These are phyloP conservation scores for Monosporozyma siamensis DNA, from an alignment of 805 yeast species.

Conservation along the genomic window DNA sequence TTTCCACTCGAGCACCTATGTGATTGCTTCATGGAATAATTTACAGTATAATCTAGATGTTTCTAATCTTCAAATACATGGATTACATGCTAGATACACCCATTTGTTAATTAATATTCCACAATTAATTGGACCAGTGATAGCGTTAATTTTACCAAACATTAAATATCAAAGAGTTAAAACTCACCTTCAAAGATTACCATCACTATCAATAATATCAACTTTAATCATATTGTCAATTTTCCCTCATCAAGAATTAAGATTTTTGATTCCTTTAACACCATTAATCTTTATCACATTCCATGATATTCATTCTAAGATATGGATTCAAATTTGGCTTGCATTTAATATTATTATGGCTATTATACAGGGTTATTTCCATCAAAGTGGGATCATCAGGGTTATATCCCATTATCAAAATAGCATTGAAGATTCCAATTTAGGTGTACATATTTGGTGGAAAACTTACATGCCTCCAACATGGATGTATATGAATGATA, in stretches of 20 bases:
- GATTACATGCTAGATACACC: slow-evolving; percentile 68
- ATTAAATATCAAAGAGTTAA: slow-evolving; percentile 10
- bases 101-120: slow-evolving; percentile 75
- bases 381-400: slow-evolving; percentile 85
- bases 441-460: slow-evolving; percentile 69
- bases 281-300: slow-evolving; percentile 59
- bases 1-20: slow-evolving; percentile 20
- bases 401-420: slow-evolving; percentile 39
- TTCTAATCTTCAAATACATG: slow-evolving; percentile 64
- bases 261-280: slow-evolving; percentile 71
- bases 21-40: slow-evolving; percentile 72
- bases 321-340: slow-evolving; percentile 39
- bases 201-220: slow-evolving; percentile 52
- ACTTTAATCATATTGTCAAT: slow-evolving; percentile 55
- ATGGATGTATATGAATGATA: slow-evolving; percentile 48
- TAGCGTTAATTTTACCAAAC: slow-evolving; percentile 27
- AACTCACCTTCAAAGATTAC: slow-evolving; percentile 26
- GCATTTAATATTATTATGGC: slow-evolving; percentile 53
- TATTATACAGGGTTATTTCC: slow-evolving; percentile 65
- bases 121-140: slow-evolving; percentile 64
- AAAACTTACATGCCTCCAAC: slow-evolving; percentile 89
- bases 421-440: slow-evolving; percentile 1
- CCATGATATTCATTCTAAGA: slow-evolving; percentile 29
- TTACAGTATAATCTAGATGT: slow-evolving; percentile 54
- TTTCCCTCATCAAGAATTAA: slow-evolving; percentile 87